phyloP scores from a whole-genome alignment of 805 yeast species.

The Maudiozyma serrabonitensis region DNA sequence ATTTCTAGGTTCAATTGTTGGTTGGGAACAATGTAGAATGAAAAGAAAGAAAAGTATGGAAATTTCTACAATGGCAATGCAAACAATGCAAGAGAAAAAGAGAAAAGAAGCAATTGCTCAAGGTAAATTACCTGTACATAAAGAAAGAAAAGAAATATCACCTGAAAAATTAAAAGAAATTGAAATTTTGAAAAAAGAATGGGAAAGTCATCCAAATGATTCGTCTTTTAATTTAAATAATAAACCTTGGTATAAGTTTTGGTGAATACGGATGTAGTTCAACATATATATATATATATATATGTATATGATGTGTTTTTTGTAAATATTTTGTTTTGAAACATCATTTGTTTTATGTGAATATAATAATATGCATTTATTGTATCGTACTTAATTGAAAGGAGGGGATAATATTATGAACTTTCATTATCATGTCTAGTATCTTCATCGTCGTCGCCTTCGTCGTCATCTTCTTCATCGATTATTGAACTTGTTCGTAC shows the following conservation, averaged over 20 bases:
- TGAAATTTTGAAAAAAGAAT: slow-evolving; percentile 14
- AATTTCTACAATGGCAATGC: slow-evolving; percentile 61
- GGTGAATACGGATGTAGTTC: slow-evolving; percentile 12
- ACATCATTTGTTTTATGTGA: too few species aligned
- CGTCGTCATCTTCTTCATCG: not conserved
- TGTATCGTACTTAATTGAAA: too few species aligned
- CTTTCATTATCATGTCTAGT: not conserved
- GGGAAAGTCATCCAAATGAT: slow-evolving; percentile 7
- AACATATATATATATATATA: slow-evolving; percentile 1
- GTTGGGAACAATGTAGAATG: slow-evolving; percentile 89
- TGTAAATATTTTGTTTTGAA: not conserved
- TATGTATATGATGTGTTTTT: not conserved
- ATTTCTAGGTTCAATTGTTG: slow-evolving; percentile 65
- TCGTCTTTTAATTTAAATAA: not conserved
- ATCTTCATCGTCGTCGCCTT: not conserved
- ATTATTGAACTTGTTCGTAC: not conserved
- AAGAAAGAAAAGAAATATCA: slow-evolving; percentile 9
- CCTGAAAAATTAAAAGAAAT: slow-evolving; percentile 6
- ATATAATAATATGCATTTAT: too few species aligned
- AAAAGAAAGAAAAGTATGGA: slow-evolving; percentile 55
- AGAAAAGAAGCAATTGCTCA: slow-evolving; percentile 8
- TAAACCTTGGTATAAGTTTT: slow-evolving; percentile 26
- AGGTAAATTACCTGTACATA: slow-evolving; percentile 21
- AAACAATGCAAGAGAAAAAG: slow-evolving; percentile 27
- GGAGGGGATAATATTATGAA: not conserved